phyloP scores from a whole-genome alignment of 257 asterid genomes.

The Anisodus tanguticus region DNA sequence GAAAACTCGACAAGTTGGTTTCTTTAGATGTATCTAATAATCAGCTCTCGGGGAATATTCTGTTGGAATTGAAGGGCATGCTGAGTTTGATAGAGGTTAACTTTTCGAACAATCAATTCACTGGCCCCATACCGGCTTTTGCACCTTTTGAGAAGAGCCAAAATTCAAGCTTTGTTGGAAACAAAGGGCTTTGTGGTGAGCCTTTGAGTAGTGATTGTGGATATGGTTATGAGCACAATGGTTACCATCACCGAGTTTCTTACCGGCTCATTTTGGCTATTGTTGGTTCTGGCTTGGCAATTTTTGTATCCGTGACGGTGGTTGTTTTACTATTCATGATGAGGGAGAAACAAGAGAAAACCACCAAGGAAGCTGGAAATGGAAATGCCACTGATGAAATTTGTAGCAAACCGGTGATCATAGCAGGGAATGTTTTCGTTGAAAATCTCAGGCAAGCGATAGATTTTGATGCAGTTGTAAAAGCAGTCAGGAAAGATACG shows the following conservation, averaged over 20 bases:
- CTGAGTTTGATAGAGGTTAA: constrained; percentile 88
- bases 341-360: constrained; percentile 89
- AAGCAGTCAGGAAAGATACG: constrained; percentile 76
- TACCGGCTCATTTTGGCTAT: constrained; percentile 79
- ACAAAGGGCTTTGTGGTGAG: constrained; percentile 89
- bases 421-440: constrained; percentile 82
- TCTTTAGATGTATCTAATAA: constrained; percentile 82
- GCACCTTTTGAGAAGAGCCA: constrained; percentile 86
- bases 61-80: constrained; percentile 77
- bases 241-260: constrained; percentile 79
- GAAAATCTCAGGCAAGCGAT: constrained; percentile 87
- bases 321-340: constrained; percentile 83
- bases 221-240: constrained; percentile 39
- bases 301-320: constrained; percentile 69
- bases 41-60: constrained; percentile 78
- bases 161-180: constrained; percentile 79
- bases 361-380: constrained; percentile 49
- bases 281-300: constrained; percentile 87
- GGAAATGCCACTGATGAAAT: constrained; percentile 46
- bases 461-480: constrained; percentile 81
- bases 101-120: constrained; percentile 78
- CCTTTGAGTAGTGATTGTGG: constrained; percentile 73
- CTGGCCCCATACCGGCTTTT: constrained; percentile 79
- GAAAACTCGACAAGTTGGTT: constrained; percentile 89
- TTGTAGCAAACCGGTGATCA: constrained; percentile 57